phyloP scores from a whole-genome alignment of 2,329 filamentous ascomycete species.

The Ceratocystiopsis brevicomis region DNA sequence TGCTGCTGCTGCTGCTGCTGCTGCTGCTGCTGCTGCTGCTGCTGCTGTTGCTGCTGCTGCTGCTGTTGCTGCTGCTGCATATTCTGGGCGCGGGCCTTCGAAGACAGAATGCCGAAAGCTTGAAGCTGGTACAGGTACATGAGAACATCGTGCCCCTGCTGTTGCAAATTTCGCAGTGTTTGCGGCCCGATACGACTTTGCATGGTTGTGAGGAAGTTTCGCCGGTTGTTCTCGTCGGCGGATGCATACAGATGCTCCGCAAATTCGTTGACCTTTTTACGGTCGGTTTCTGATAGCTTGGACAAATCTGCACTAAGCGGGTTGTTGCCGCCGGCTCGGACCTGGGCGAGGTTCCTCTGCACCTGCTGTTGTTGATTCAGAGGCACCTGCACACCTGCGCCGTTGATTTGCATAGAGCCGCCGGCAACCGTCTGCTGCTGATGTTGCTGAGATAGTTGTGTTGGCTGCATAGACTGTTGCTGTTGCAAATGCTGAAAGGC shows the following conservation, averaged over 20 bases:
- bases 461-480: conserved; percentile 37
- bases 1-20: conserved; percentile 12
- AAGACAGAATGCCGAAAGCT: conserved; percentile 12
- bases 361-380: conserved; percentile 23
- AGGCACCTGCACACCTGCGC: conserved; percentile 20
- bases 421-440: conserved; percentile 23
- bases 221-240: conserved; percentile 26
- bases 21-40: conserved; percentile 5
- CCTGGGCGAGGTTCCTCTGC: conserved; percentile 20
- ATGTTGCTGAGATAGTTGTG: conserved; percentile 29
- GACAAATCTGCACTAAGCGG: conserved; percentile 16
- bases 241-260: conserved; percentile 22
- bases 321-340: conserved; percentile 13
- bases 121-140: conserved; percentile 30
- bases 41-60: conserved; percentile 3
- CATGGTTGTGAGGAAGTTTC: conserved; percentile 21
- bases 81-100: conserved; percentile 7
- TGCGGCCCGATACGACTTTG: conserved; percentile 21
- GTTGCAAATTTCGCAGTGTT: conserved; percentile 23
- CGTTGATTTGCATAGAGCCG: conserved; percentile 13
- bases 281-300: conserved; percentile 24
- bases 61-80: conserved; percentile 18
- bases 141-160: conserved; percentile 29
- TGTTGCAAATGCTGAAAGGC: conserved; percentile 41
- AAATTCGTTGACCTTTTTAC: conserved; percentile 24